A percentile compares a stretch with the other conserved stretches of the same genome.
These are phyloP conservation scores for Pythium brassicae DNA, from an alignment of 352 stramenopile genomes.

Conservation along the genomic window DNA sequence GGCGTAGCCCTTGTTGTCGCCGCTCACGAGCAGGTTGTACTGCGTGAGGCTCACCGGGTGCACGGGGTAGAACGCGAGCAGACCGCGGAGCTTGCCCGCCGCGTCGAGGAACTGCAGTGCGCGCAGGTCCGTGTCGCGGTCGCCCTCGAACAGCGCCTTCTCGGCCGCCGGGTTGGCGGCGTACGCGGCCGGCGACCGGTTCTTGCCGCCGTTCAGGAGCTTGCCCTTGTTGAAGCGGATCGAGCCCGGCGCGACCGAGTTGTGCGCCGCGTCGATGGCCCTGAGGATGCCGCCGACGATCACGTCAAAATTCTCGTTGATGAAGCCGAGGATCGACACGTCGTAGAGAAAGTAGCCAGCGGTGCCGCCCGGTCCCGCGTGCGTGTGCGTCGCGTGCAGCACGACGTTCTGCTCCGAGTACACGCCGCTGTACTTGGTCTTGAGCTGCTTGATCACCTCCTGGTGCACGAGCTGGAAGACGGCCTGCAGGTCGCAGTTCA, in stretches of 20 bases:
- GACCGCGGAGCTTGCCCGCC: slow-evolving; percentile 30
- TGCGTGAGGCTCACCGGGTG: slow-evolving; percentile 77
- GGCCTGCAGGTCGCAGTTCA: slow-evolving; percentile 41
- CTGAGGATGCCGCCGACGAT: slow-evolving; percentile 64
- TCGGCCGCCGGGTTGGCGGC: slow-evolving; percentile 61
- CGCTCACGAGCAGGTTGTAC: slow-evolving; percentile 68
- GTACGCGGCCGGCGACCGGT: slow-evolving; percentile 68
- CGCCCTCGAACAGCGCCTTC: slow-evolving; percentile 37
- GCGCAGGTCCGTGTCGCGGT: slow-evolving; percentile 74
- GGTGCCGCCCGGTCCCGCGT: slow-evolving; percentile 67
- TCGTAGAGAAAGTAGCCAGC: slow-evolving; percentile 76
- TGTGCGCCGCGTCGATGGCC: slow-evolving; percentile 56
- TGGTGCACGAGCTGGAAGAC: slow-evolving; percentile 55
- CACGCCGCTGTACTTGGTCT: slow-evolving; percentile 28
- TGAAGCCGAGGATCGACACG: slow-evolving; percentile 37
- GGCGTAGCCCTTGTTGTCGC: slow-evolving; percentile 77
- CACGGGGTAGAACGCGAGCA: slow-evolving; percentile 72
- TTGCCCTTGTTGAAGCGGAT: slow-evolving; percentile 37
- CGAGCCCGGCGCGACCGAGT: slow-evolving; percentile 35
- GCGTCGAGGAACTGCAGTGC: slow-evolving; percentile 45
- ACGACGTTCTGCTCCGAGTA: slow-evolving; percentile 65
- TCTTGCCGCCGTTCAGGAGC: slow-evolving; percentile 44
- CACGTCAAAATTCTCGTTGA: slow-evolving; percentile 54
- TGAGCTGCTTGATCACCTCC: slow-evolving; percentile 38
- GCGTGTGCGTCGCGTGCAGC: slow-evolving; percentile 83